Percentiles rank a stretch among this genome's conserved stretches.
These are phyloP conservation scores for Geranomyces michiganensis DNA, from an alignment of 192 early-diverging fungal species.

Conservation along the genomic window DNA sequence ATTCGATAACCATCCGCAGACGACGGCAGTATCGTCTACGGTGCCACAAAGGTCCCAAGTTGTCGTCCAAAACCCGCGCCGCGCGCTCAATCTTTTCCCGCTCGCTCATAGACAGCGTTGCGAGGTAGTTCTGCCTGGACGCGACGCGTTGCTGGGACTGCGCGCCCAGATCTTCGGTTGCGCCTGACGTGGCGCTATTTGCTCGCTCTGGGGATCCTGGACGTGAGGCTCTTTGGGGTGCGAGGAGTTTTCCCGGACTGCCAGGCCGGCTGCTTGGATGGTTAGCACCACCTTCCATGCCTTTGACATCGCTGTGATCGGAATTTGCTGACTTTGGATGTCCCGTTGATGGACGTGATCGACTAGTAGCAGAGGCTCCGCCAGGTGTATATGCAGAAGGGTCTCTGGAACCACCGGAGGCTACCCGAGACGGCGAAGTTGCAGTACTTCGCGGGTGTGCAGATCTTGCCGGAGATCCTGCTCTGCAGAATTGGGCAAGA, in stretches of 20 bases:
- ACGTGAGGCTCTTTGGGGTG: background rate
- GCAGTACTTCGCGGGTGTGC: background rate
- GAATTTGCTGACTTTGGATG: too few species aligned
- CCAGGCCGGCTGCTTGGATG: too few species aligned
- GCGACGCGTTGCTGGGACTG: constrained; percentile 35
- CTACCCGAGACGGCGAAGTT: too few species aligned
- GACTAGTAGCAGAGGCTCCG: too few species aligned
- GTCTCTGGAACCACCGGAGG: too few species aligned
- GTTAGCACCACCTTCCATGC: too few species aligned
- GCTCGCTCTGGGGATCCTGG: constrained; percentile 9
- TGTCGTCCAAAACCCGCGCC: constrained; percentile 35
- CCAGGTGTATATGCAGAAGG: too few species aligned
- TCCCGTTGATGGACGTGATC: too few species aligned
- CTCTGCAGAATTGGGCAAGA: too few species aligned
- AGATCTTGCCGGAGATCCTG: background rate
- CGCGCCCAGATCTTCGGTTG: constrained; percentile 17
- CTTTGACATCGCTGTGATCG: too few species aligned
- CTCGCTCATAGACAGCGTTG: constrained; percentile 28
- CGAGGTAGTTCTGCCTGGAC: constrained; percentile 31
- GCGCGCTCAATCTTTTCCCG: constrained; percentile 48
- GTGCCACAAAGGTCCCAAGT: constrained; percentile 39
- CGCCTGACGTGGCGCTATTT: constrained; percentile 5
- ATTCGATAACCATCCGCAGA: constrained; percentile 32
- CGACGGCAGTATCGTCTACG: constrained; percentile 36
- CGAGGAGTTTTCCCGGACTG: background rate